These are phyloP conservation scores for Zygosaccharomyces pseudobailii DNA, from an alignment of 1,139 yeast genomes.

Conservation along the genomic window DNA sequence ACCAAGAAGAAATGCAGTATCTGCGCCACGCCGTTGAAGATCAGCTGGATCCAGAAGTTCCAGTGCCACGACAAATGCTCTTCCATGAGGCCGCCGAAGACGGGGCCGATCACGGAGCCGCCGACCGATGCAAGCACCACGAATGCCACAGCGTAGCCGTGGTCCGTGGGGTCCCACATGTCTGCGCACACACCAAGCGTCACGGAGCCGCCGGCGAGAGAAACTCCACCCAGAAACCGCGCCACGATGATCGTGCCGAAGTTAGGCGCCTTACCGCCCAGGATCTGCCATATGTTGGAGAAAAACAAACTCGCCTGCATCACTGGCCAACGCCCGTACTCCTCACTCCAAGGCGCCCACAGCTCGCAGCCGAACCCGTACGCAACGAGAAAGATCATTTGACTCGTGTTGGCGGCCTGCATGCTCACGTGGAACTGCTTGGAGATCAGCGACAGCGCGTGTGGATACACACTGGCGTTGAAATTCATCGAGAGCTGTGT, in stretches of 20 bases:
- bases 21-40: constrained; percentile 8
- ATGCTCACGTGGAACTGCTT: constrained; percentile 4
- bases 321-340: constrained; percentile 6
- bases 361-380: constrained; percentile 9
- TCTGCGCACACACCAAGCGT: constrained; percentile 7
- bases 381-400: constrained; percentile 7
- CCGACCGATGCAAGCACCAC: constrained; percentile 5
- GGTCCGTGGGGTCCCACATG: constrained; percentile 7
- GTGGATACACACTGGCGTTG: constrained; percentile 8
- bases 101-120: constrained; percentile 7
- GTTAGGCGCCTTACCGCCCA: constrained; percentile 8
- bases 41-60: constrained; percentile 10
- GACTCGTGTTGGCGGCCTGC: constrained; percentile 6
- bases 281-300: constrained; percentile 7
- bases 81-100: constrained; percentile 8
- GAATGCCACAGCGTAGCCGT: constrained; percentile 8
- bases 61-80: constrained; percentile 9
- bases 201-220: constrained; percentile 9
- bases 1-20: constrained; percentile 4
- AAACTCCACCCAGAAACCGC: constrained; percentile 5
- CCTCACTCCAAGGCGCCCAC: constrained; percentile 10
- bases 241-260: constrained; percentile 8
- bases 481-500: constrained; percentile 8
- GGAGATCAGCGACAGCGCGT: constrained; percentile 4
- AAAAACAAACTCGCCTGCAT: constrained; percentile 7